phyloP scores from a whole-genome alignment of 306 rosid genomes.

The Malus domestica region DNA sequence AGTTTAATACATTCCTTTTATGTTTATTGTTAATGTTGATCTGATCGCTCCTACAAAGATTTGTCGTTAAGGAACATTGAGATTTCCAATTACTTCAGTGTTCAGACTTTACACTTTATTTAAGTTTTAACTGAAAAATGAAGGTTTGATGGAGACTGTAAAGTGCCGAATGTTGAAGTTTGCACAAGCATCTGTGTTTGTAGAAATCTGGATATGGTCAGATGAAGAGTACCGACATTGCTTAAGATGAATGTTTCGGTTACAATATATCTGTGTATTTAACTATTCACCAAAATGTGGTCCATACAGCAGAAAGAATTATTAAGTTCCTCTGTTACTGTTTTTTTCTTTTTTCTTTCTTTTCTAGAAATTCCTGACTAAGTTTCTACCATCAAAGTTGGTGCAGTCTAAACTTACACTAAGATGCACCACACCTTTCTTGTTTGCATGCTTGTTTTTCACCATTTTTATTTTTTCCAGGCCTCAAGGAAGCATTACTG shows the following conservation, averaged over 20 bases:
- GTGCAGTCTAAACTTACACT: not conserved
- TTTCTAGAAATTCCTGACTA: not conserved
- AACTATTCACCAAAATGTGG: not conserved
- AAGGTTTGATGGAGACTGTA: not conserved
- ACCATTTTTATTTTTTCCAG: constrained; percentile 27
- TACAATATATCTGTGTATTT: not conserved
- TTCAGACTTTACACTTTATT: not conserved
- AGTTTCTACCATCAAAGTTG: not conserved
- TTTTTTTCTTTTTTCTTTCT: no score
- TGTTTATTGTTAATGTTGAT: not conserved
- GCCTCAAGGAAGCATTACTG: constrained; percentile 90
- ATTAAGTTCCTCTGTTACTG: not conserved
- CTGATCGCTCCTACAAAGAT: not conserved
- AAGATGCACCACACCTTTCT: not conserved
- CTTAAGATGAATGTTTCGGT: not conserved
- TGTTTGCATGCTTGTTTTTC: constrained; percentile 2
- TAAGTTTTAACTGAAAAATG: not conserved
- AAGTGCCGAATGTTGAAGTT: not conserved
- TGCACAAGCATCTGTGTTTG: not conserved
- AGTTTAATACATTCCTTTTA: constrained; percentile 26
- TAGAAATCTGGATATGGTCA: not conserved
- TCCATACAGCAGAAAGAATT: not conserved
- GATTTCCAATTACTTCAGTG: not conserved
- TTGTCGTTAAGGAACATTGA: not conserved
- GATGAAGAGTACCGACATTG: not conserved